Evolutionary conservation across 345 rosid species (phyloP), one percentile per base, ranked within the genome.

Genomic region (Fremontodendron californicum): DNA sequence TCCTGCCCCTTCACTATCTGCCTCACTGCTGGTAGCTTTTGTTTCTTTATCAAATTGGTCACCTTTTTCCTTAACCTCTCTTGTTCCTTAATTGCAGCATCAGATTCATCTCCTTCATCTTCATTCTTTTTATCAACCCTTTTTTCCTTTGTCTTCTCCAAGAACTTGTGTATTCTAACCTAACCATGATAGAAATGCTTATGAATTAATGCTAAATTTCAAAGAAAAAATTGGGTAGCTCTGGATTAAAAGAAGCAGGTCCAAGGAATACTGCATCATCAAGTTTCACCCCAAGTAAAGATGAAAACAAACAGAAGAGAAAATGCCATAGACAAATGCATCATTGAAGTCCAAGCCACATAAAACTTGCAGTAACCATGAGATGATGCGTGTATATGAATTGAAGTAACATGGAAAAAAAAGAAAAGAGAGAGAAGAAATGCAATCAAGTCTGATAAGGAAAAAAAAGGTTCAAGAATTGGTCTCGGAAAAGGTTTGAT

Each of bases 21-120:
- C 89, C 90, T 91, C 63, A 90, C 97, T 39, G 97, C 93, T 15
- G 88, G 84, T 80, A 96, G 76, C 87, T 94, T 94, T 77, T 90
- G 94, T 80, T 88, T 90, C 86, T 90, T 92, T 75, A 94, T 89
- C 88, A 96, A 77, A 37, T 87, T 80, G 57, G 86, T 86, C 75
- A 94, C 99, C 82, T 82, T 94, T 85, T 85, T 88, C 73, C 94
- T 88, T 73, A 96, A 68, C 82, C 84, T 89, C 74, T 89, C 95
- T 85, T 90, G 88, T 55, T 88, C 91, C 71, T 70, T 83, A 74
- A 76, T 39, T 65, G 61, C 77, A 71, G 75, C 77, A 86, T 75
- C 85, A 66, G 85, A 83, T 86, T 84, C 86, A 52, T 40, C 83
- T 63, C 82, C 88, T 48, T 72, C 83, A 40, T 75, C 78, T 82